phyloP scores from a whole-genome alignment of 345 rosid genomes.

The Eucalyptus cladocalyx region DNA sequence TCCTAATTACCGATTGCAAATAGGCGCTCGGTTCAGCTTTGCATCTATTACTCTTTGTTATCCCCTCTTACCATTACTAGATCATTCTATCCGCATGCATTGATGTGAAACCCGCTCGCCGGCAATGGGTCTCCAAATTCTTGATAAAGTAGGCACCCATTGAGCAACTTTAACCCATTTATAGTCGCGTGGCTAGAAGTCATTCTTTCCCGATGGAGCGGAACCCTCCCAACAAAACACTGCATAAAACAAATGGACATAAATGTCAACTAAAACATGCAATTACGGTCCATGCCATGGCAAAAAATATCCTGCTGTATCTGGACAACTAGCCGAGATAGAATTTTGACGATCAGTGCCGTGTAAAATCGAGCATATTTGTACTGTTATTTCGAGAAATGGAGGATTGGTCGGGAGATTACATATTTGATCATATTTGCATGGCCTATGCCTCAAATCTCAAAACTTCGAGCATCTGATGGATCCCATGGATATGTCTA shows the following conservation, averaged over 20 bases:
- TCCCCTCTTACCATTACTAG: background rate
- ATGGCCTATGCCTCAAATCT: background rate
- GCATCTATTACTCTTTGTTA: background rate
- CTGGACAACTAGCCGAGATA: background rate
- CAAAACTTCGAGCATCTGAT: background rate
- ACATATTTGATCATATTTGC: background rate
- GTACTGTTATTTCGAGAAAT: background rate
- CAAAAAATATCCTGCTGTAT: background rate
- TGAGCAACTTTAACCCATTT: background rate
- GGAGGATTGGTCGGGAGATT: background rate
- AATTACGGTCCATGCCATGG: background rate
- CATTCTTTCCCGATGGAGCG: background rate
- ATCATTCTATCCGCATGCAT: background rate
- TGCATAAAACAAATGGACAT: background rate
- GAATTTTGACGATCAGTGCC: background rate
- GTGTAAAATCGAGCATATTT: background rate
- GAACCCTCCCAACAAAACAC: background rate
- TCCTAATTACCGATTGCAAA: background rate
- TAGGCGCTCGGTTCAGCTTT: background rate
- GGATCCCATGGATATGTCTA: background rate
- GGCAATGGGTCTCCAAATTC: background rate
- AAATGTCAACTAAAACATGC: background rate
- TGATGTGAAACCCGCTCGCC: background rate
- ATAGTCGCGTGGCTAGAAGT: background rate
- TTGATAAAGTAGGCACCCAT: background rate